phyloP scores from a whole-genome alignment of 2,329 filamentous ascomycete species.

The Fusarium pseudonygamai region DNA sequence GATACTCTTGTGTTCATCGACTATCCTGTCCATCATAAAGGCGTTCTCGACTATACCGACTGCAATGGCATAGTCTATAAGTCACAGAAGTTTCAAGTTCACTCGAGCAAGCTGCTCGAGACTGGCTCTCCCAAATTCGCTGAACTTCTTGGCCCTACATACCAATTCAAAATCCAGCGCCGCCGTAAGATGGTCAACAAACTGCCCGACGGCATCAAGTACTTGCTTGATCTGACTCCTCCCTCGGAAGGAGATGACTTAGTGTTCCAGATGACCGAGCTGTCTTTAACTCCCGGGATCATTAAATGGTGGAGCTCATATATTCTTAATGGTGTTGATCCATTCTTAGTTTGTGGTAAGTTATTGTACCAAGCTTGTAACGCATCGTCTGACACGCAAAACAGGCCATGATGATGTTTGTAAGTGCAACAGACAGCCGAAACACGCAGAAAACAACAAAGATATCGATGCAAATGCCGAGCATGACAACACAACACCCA shows the following conservation, averaged over 20 bases:
- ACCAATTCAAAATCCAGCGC: constrained; percentile 52
- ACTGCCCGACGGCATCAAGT: constrained; percentile 59
- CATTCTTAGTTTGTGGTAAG: constrained; percentile 40
- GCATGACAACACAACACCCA: background rate
- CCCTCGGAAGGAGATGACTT: constrained; percentile 69
- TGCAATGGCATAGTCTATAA: constrained; percentile 50
- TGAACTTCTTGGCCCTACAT: constrained; percentile 54
- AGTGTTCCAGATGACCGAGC: constrained; percentile 65
- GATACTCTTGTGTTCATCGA: constrained; percentile 59
- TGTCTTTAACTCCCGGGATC: constrained; percentile 66
- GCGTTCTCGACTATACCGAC: constrained; percentile 36
- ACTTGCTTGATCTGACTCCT: constrained; percentile 71
- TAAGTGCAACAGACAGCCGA: constrained; percentile 37
- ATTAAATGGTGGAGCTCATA: constrained; percentile 62
- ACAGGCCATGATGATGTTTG: constrained; percentile 56
- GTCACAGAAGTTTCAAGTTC: constrained; percentile 54
- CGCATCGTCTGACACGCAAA: background rate
- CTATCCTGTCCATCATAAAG: constrained; percentile 43
- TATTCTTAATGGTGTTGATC: constrained; percentile 46
- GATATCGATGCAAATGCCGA: background rate
- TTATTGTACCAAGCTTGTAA: background rate
- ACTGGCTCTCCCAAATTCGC: constrained; percentile 59
- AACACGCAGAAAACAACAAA: background rate
- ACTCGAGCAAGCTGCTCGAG: constrained; percentile 56
- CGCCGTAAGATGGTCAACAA: constrained; percentile 49